Percentiles rank a stretch among this genome's conserved stretches.
These are phyloP conservation scores for Polyporus tsugae DNA, from an alignment of 1,284 basidiomycete genomes.

Conservation along the genomic window DNA sequence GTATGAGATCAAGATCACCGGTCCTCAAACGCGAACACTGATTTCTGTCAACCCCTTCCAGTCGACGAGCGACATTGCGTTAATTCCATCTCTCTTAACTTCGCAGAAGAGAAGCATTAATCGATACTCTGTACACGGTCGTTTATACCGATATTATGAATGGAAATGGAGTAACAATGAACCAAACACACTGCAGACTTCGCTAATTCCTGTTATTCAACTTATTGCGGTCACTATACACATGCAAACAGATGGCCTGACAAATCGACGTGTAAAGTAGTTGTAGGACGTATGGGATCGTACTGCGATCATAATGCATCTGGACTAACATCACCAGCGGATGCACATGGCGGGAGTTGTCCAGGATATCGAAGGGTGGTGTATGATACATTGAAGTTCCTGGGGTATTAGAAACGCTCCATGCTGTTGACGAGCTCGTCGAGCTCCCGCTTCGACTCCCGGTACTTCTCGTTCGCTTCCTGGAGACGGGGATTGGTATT, in stretches of 20 bases:
- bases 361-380: conserved; percentile 17
- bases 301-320: conserved; percentile 23
- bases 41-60: conserved; percentile 37
- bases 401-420: conserved; percentile 72
- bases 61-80: conserved; percentile 91
- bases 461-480: conserved; percentile 82
- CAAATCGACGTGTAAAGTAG: conserved; percentile 30
- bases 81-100: conserved; percentile 88
- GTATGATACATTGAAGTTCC: conserved; percentile 31
- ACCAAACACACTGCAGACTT: background rate
- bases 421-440: conserved; percentile 88
- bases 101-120: conserved; percentile 59
- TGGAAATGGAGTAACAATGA: background rate
- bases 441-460: conserved; percentile 83
- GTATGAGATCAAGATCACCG: conserved; percentile 26
- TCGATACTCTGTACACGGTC: conserved; percentile 2
- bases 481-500: conserved; percentile 44
- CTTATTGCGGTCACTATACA: conserved; percentile 27
- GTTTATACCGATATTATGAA: background rate
- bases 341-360: conserved; percentile 9
- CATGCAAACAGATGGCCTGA: conserved; percentile 25
- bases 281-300: conserved; percentile 28
- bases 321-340: conserved; percentile 4
- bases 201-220: conserved; percentile 18
- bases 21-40: conserved; percentile 29